These are phyloP conservation scores for Suillus luteus DNA, from an alignment of 768 basidiomycete genomes.

Conservation along the genomic window DNA sequence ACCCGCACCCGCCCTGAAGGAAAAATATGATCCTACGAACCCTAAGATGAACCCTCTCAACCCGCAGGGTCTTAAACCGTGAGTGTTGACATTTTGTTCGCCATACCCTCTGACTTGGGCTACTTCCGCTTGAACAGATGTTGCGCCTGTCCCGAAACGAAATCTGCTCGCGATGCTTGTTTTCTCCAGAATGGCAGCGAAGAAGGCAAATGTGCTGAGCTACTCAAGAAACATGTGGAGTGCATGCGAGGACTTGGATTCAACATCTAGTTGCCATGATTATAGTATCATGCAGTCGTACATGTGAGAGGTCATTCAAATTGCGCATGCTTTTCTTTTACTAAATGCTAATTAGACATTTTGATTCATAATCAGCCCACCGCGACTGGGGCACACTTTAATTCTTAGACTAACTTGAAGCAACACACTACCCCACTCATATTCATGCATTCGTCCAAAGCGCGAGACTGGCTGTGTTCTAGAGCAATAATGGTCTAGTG, in stretches of 20 bases:
- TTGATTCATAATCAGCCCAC: neutral
- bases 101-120: neutral
- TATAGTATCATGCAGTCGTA: neutral
- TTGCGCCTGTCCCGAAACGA: slow-evolving; percentile 94
- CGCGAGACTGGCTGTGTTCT: neutral
- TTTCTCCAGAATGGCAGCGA: slow-evolving; percentile 75
- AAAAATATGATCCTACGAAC: slow-evolving; percentile 69
- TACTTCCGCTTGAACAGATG: slow-evolving; percentile 56
- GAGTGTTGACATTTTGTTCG: slow-evolving; percentile 32
- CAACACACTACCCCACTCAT: neutral
- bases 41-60: slow-evolving; percentile 88
- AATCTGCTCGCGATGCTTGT: slow-evolving; percentile 90
- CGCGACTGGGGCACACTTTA: neutral
- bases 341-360: neutral
- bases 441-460: neutral
- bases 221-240: slow-evolving; percentile 77
- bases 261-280: slow-evolving; percentile 52
- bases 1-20: slow-evolving; percentile 31
- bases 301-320: neutral
- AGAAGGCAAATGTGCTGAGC: slow-evolving; percentile 75
- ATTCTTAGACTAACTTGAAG: neutral
- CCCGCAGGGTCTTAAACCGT: slow-evolving; percentile 96
- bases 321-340: neutral
- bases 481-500: neutral
- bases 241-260: slow-evolving; percentile 95